Percentiles rank a stretch among this genome's conserved stretches.
Conservation (phyloP, 1,139 yeast species). For the Sugiyamaella pinicola region DNA sequence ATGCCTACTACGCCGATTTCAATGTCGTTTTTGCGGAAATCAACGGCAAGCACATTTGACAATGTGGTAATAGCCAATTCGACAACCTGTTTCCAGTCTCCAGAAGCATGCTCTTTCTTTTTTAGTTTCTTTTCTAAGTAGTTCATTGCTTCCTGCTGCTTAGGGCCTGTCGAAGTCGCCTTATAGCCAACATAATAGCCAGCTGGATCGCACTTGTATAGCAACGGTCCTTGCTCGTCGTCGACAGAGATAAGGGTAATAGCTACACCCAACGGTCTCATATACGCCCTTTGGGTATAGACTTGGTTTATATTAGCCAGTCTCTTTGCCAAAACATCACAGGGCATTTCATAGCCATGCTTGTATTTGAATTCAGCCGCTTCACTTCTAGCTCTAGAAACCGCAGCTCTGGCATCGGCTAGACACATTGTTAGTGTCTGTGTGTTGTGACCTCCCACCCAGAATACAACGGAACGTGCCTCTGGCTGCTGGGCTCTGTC, state of each 20-base stretch:
- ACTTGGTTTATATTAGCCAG: conserved; percentile 95
- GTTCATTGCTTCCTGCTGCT: conserved; percentile 93
- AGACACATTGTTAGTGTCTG: conserved; percentile 5
- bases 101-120: conserved; percentile 69
- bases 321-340: conserved; percentile 88
- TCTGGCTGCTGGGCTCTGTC: not conserved
- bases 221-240: conserved; percentile 86
- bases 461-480: too few relatives aligned
- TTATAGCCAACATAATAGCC: conserved; percentile 91
- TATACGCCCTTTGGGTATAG: conserved; percentile 97
- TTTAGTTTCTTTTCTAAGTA: conserved; percentile 89
- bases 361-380: conserved; percentile 94
- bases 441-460: not conserved
- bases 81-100: conserved; percentile 86
- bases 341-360: conserved; percentile 97
- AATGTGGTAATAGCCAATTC: conserved; percentile 87
- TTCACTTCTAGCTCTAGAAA: conserved; percentile 86
- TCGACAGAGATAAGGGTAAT: conserved; percentile 86
- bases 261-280: conserved; percentile 96
- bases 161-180: conserved; percentile 95
- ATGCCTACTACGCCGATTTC: conserved; percentile 89
- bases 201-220: conserved; percentile 95
- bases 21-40: conserved; percentile 87
- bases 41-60: conserved; percentile 86
- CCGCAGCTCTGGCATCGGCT: conserved; percentile 89